Percentiles rank a stretch among this genome's conserved stretches.
phyloP scores from a whole-genome alignment of 139 green algal species.

The Spirogloea muscicola region DNA sequence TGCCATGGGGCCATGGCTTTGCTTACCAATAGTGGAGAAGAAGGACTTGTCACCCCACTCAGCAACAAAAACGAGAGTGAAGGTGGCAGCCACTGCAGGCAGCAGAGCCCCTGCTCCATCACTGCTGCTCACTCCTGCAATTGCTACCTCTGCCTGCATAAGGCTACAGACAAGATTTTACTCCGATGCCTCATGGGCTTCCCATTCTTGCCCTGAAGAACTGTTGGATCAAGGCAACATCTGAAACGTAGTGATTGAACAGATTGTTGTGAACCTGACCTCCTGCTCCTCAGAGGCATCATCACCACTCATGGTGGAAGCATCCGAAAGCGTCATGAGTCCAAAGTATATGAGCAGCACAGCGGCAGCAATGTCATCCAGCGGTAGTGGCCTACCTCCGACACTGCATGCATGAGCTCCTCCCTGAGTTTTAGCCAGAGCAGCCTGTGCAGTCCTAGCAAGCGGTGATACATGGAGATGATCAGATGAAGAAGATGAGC shows the following conservation, averaged over 20 bases:
- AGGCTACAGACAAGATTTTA: too few relatives aligned
- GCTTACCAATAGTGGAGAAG: constrained; percentile 84
- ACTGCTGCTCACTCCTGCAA: constrained; percentile 44
- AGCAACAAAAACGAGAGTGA: constrained; percentile 92
- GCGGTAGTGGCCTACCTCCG: too few relatives aligned
- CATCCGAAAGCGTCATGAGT: constrained; percentile 28
- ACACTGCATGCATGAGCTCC: too few relatives aligned
- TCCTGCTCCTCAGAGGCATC: constrained; percentile 27
- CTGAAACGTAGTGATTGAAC: too few relatives aligned
- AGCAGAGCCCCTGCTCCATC: not conserved
- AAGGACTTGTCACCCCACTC: constrained; percentile 99
- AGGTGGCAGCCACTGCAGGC: constrained; percentile 68
- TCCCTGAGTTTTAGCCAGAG: too few relatives aligned
- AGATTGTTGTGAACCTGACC: not conserved
- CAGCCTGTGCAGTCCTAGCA: too few relatives aligned
- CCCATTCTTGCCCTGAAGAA: too few relatives aligned
- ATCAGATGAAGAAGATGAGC: too few relatives aligned
- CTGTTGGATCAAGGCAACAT: too few relatives aligned
- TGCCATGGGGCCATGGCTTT: not conserved
- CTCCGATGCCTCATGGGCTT: too few relatives aligned
- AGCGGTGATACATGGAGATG: too few relatives aligned
- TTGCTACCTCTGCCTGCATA: constrained; percentile 64
- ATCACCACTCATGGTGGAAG: constrained; percentile 1
- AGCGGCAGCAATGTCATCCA: constrained; percentile 31
- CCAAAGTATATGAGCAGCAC: constrained; percentile 42